Percentiles rank a stretch among this genome's conserved stretches.
These are phyloP conservation scores for Sugiyamaella castrensis DNA, from an alignment of 1,139 yeast genomes.

Conservation along the genomic window DNA sequence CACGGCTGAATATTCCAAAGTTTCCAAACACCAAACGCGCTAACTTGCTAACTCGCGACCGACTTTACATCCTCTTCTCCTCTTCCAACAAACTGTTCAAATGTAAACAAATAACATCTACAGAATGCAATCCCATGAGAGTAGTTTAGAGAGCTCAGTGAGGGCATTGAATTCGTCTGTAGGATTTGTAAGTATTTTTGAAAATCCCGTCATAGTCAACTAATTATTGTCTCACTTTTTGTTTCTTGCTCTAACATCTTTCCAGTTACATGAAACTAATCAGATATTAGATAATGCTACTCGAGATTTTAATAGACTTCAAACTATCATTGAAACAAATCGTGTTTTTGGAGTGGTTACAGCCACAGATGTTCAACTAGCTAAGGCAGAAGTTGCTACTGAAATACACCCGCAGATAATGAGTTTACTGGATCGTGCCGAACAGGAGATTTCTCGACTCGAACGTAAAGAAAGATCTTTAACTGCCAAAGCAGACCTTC, in stretches of 20 bases:
- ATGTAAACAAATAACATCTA: too few species aligned
- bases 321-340: constrained; percentile 26
- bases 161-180: constrained; percentile 5
- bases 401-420: constrained; percentile 33
- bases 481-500: constrained; percentile 29
- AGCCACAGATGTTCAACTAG: constrained; percentile 29
- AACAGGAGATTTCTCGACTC: constrained; percentile 28
- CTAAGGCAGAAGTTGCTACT: constrained; percentile 27
- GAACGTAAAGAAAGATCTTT: constrained; percentile 29
- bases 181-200: constrained; percentile 8
- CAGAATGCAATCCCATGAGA: constrained; percentile 4
- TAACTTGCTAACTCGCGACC: too few species aligned
- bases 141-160: constrained; percentile 9
- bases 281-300: constrained; percentile 21
- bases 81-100: too few species aligned
- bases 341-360: constrained; percentile 34
- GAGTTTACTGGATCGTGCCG: constrained; percentile 26
- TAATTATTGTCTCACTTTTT: not conserved
- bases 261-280: constrained; percentile 22
- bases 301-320: constrained; percentile 29
- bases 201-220: too few species aligned
- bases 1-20: too few species aligned
- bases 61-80: too few species aligned
- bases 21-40: too few species aligned
- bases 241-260: not conserved